These are phyloP conservation scores for Berberis vulgaris DNA, from an alignment of 164 flowering plant species.

Conservation along the genomic window DNA sequence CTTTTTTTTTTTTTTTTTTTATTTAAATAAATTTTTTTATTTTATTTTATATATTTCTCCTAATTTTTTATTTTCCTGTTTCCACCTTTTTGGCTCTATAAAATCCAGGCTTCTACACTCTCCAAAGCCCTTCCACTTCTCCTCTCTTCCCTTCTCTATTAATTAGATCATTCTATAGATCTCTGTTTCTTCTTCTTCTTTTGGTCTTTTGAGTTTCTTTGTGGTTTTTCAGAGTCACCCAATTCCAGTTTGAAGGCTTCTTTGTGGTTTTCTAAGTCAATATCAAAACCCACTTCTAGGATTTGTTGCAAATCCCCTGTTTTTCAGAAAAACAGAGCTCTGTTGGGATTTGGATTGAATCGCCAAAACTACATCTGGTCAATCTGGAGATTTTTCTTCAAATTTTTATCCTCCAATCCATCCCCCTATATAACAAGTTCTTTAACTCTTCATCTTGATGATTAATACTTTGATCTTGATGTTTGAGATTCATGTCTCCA, in stretches of 20 bases:
- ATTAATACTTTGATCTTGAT: conserved; percentile 24
- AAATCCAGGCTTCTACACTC: conserved; percentile 20
- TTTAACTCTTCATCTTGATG: conserved; percentile 12
- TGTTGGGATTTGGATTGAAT: too few species aligned
- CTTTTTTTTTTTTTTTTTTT: background rate
- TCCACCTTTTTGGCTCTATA: conserved; percentile 32
- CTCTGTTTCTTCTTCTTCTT: background rate
- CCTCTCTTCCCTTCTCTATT: conserved; percentile 9
- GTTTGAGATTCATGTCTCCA: conserved; percentile 60
- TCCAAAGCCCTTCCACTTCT: conserved; percentile 43
- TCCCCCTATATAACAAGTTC: background rate
- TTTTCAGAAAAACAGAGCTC: background rate
- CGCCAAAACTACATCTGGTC: too few species aligned
- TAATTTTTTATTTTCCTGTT: background rate
- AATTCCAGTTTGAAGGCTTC: conserved; percentile 5
- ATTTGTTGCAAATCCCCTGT: conserved; percentile 3
- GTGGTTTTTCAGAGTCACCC: conserved; percentile 9
- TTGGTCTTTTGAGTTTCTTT: conserved; percentile 4
- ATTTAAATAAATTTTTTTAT: background rate
- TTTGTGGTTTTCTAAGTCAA: background rate
- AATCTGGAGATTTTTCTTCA: too few species aligned
- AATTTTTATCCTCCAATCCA: background rate
- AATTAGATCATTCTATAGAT: conserved; percentile 3
- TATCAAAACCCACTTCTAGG: background rate
- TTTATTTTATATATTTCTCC: background rate